Evolutionary conservation across 2,329 filamentous ascomycete species (phyloP).

Genomic region (Magnaporthiopsis poae): DNA sequence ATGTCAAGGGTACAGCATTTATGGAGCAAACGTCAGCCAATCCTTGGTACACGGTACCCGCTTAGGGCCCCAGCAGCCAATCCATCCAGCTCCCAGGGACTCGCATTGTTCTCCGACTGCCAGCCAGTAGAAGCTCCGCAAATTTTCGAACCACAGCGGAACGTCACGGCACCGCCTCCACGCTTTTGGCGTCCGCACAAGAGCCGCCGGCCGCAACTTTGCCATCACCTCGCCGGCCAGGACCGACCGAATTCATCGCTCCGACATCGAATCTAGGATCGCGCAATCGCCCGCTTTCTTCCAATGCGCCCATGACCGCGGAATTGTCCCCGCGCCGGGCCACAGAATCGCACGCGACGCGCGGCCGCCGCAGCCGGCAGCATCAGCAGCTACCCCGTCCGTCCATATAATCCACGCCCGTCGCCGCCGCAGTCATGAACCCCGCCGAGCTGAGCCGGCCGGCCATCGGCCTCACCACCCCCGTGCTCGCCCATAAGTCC

Average conservation of each 20-base stretch:
- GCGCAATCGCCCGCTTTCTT: conserved; percentile 26
- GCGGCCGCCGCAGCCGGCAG: conserved; percentile 2
- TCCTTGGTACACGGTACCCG: not conserved
- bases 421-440: conserved; percentile 39
- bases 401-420: conserved; percentile 15
- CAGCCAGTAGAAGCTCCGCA: not conserved
- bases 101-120: not conserved
- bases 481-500: conserved; percentile 47
- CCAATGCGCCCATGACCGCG: conserved; percentile 35
- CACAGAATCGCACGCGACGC: conserved; percentile 36
- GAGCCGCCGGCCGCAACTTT: conserved; percentile 4
- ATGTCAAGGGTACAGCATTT: not conserved
- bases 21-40: not conserved
- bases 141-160: conserved; percentile 3
- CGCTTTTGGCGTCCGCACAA: conserved; percentile 5
- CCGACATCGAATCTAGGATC: conserved; percentile 31
- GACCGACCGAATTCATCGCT: conserved; percentile 36
- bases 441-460: conserved; percentile 58
- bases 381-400: conserved; percentile 18
- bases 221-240: conserved; percentile 20
- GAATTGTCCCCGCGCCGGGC: conserved; percentile 35
- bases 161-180: conserved; percentile 4
- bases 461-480: conserved; percentile 46
- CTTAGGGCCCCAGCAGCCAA: too few species aligned
- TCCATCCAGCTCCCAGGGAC: not conserved